Percentiles rank a stretch among this genome's conserved stretches.
Evolutionary conservation across 441 rosid species (phyloP).

Genomic region (Flueggea neowawraea): DNA sequence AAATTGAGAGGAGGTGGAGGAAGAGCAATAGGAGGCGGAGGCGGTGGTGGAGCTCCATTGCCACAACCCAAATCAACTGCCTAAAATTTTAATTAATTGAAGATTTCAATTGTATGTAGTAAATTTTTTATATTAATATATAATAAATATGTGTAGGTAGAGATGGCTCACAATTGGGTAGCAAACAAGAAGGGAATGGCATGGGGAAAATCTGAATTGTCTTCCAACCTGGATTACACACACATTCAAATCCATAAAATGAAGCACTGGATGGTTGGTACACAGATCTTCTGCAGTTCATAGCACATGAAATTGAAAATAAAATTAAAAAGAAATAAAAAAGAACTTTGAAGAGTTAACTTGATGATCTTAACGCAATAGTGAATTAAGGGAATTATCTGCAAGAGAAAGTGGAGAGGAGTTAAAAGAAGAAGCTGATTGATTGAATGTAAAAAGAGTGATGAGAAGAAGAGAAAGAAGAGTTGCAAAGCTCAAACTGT

Average conservation of each 20-base stretch:
- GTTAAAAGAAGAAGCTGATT: conserved; percentile 3
- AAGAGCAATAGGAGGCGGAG: conserved; percentile 16
- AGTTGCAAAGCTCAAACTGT: not conserved
- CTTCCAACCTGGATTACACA: conserved; percentile 48
- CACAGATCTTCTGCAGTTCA: conserved; percentile 14
- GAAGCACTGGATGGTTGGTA: conserved; percentile 3
- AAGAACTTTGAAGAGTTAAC: too few relatives aligned
- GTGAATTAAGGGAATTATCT: too few relatives aligned
- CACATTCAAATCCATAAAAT: conserved; percentile 25
- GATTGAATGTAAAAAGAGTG: conserved; percentile 16
- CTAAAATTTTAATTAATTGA: conserved; percentile 24
- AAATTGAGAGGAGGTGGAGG: not conserved
- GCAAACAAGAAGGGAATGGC: conserved; percentile 28
- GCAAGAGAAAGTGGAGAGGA: too few relatives aligned
- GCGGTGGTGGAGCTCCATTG: conserved; percentile 25
- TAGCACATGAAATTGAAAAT: too few relatives aligned
- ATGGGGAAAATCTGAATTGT: conserved; percentile 28
- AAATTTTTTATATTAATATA: not conserved
- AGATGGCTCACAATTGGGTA: conserved; percentile 44
- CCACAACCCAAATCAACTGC: conserved; percentile 35
- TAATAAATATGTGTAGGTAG: not conserved
- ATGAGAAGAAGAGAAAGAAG: conserved; percentile 16
- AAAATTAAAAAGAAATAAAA: too few relatives aligned
- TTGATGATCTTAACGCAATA: too few relatives aligned
- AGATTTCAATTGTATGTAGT: not conserved